These are phyloP conservation scores for Cubamyces sp. DNA, from an alignment of 768 basidiomycete genomes.

Conservation along the genomic window DNA sequence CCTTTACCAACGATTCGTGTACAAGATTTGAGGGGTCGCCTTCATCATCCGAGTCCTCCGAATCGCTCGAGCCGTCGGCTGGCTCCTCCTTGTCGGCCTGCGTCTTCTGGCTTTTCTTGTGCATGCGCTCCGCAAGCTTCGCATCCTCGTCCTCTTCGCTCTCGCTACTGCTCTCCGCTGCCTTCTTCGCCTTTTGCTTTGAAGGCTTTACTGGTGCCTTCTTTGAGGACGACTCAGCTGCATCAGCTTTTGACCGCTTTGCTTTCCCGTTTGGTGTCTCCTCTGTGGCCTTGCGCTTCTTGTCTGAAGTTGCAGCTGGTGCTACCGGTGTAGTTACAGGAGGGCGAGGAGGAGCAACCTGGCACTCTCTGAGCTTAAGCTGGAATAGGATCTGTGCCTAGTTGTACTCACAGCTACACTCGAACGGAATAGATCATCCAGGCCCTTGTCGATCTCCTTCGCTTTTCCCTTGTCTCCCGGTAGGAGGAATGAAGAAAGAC, in stretches of 20 bases:
- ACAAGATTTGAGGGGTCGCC: constrained; percentile 47
- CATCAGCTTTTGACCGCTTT: constrained; percentile 19
- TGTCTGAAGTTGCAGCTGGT: neutral
- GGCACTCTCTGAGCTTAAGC: neutral
- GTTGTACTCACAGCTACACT: constrained; percentile 30
- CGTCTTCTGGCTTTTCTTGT: constrained; percentile 3
- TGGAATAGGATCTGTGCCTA: constrained; percentile 9
- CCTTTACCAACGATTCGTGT: constrained; percentile 61
- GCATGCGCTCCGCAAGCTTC: neutral
- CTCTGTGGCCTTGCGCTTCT: constrained; percentile 26
- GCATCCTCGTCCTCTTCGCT: constrained; percentile 13
- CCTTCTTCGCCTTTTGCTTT: neutral
- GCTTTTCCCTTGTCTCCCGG: constrained; percentile 39
- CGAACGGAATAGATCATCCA: constrained; percentile 46
- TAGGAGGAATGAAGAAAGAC: constrained; percentile 58
- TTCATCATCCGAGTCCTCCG: constrained; percentile 40
- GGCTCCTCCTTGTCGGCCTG: constrained; percentile 1
- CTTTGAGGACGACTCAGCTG: constrained; percentile 8
- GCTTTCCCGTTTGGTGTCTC: constrained; percentile 6
- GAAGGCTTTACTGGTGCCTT: neutral
- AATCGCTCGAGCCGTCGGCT: constrained; percentile 21
- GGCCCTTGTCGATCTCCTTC: constrained; percentile 50
- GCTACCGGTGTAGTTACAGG: neutral
- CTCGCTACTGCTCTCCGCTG: neutral
- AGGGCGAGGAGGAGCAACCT: constrained; percentile 18